Conservation (phyloP, 768 basidiomycete genomes). For the Russula vinacea region DNA sequence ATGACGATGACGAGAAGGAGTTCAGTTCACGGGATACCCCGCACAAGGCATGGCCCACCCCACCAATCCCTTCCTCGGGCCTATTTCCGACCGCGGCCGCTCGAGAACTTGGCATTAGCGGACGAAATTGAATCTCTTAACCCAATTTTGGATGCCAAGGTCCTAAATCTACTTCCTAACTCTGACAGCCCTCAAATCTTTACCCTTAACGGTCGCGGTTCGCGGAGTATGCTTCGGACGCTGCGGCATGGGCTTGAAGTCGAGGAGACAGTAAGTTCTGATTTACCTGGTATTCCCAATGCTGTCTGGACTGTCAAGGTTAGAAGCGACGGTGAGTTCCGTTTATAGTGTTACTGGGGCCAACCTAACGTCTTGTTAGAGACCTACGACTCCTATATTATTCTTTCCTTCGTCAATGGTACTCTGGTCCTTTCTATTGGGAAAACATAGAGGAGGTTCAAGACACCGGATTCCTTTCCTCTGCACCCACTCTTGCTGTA, state of each 20-base stretch:
- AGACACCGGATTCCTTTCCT: conserved; percentile 97
- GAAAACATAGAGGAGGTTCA: conserved; percentile 99
- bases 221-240: conserved; percentile 83
- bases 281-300: conserved; percentile 94
- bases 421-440: conserved; percentile 96
- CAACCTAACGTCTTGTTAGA: conserved; percentile 48
- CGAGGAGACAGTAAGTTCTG: conserved; percentile 91
- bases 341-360: neutral
- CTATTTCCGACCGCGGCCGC: conserved; percentile 79
- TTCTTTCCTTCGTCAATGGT: conserved; percentile 97
- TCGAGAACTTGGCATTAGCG: conserved; percentile 87
- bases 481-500: conserved; percentile 93
- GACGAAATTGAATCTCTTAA: conserved; percentile 90
- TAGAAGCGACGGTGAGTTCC: conserved; percentile 71
- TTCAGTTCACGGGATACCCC: conserved; percentile 87
- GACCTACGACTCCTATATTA: conserved; percentile 92
- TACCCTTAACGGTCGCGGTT: conserved; percentile 86
- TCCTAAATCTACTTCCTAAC: conserved; percentile 84
- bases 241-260: conserved; percentile 94
- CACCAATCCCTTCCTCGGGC: conserved; percentile 62
- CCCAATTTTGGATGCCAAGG: conserved; percentile 90
- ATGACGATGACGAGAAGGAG: conserved; percentile 93
- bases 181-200: conserved; percentile 97
- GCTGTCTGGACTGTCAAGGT: conserved; percentile 98
- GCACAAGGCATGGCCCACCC: conserved; percentile 78